A percentile compares a stretch with the other conserved stretches of the same genome.
phyloP scores from a whole-genome alignment of 768 basidiomycete genomes.

The Mycena galericulata region DNA sequence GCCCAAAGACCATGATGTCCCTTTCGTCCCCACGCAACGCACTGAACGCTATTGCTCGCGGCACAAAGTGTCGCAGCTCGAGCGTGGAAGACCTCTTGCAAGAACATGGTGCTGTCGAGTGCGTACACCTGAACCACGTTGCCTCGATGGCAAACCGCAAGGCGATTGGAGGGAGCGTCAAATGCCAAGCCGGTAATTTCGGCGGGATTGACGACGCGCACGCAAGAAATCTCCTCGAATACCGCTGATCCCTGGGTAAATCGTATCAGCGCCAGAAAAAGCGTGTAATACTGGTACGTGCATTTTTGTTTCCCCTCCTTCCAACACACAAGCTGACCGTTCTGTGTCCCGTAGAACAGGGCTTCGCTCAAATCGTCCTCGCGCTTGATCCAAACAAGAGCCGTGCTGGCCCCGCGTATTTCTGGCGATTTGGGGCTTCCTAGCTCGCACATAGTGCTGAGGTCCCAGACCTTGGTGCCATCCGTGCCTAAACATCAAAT shows the following conservation, averaged over 20 bases:
- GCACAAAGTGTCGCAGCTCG: constrained; percentile 23
- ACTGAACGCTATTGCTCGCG: constrained; percentile 35
- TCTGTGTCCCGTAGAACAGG: constrained; percentile 32
- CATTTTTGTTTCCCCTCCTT: constrained; percentile 15
- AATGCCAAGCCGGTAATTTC: constrained; percentile 38
- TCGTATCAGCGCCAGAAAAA: background rate
- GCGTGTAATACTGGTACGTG: constrained; percentile 6
- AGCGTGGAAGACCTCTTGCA: constrained; percentile 29
- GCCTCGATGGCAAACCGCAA: constrained; percentile 33
- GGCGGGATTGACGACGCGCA: constrained; percentile 7
- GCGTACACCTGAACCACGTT: constrained; percentile 34
- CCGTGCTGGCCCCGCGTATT: constrained; percentile 27
- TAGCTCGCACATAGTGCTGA: constrained; percentile 13
- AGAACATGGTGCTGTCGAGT: constrained; percentile 23
- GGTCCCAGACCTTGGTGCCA: constrained; percentile 28
- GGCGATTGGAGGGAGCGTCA: constrained; percentile 33
- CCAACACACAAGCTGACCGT: constrained; percentile 34
- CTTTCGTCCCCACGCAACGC: constrained; percentile 23
- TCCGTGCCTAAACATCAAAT: constrained; percentile 16
- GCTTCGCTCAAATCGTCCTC: too few species aligned
- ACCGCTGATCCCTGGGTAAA: constrained; percentile 8
- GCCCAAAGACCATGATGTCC: constrained; percentile 33
- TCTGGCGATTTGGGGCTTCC: constrained; percentile 6
- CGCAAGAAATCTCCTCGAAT: constrained; percentile 19
- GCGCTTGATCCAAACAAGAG: constrained; percentile 31